Base-by-base conservation (phyloP, 1,284 basidiomycete species). In the Cryptococcus jaspeensis region DNA sequence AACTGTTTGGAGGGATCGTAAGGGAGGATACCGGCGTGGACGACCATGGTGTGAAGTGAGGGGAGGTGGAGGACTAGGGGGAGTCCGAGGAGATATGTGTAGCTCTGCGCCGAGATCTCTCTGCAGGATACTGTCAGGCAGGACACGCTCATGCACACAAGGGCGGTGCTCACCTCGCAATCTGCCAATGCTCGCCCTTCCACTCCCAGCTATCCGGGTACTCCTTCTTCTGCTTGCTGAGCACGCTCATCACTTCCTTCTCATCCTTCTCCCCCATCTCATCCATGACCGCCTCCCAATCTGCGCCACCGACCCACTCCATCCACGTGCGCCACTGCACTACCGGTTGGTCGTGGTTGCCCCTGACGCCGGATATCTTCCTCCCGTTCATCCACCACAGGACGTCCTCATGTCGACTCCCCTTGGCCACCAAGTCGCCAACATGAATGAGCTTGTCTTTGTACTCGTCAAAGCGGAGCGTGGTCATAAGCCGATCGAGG, bases 241-340 rank as follows among this genome's bases (percentile, higher is more conserved):
- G 45, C 18, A 55, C 43, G 23, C 55, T 37, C 20, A 61, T 28
- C 0, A 55, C 60, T 6, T 52, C 61, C 7, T 62, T 48, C n/a
- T 63, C 61, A 5, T 53, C 58, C 9, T 54, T 63, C 0, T 38
- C 50, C 9, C 47, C 48, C 22, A 71, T 18, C 12, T 48, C 46
- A 51, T 71, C 67, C n/a, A 71, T 46, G 22, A 57, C 59, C 5
- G 52, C 50, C 45, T 68, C 53, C 69, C 69, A 74, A 25, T 63
- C 62, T 35, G 54, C 46, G 16, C 72, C 68, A 22, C 73, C 69
- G 0, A 76, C 76, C 71, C 75, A 75, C 39, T 80, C 81, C 56
- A 89, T 82, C 90, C 91, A 96, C 2, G 81, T 80, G 38, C 86
- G 82, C 91, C 92, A 94, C 75, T 92, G 87, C 40, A 94, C 82